Conservation (phyloP, 2,329 filamentous ascomycete genomes). For the Fusarium xyrophilum region DNA sequence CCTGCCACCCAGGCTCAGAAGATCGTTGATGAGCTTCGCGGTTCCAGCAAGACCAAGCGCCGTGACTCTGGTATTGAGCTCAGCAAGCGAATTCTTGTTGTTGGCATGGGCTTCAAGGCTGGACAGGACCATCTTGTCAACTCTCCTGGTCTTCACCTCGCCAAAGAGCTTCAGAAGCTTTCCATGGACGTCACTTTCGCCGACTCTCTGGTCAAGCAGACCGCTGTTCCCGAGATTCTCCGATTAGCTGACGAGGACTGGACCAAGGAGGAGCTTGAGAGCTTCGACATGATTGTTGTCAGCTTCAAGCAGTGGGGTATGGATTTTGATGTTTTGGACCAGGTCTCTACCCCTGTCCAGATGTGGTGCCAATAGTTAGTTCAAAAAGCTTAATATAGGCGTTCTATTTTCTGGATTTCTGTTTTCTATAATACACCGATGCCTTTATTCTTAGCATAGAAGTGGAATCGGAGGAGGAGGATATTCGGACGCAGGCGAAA, state of each 20-base stretch:
- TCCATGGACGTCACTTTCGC: slow-evolving; percentile 29
- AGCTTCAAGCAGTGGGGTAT: slow-evolving; percentile 22
- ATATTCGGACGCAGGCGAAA: neutral
- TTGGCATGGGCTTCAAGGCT: slow-evolving; percentile 35
- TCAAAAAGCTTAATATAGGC: neutral
- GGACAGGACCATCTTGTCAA: slow-evolving; percentile 36
- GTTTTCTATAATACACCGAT: neutral
- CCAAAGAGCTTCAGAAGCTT: slow-evolving; percentile 20
- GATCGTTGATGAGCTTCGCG: slow-evolving; percentile 1
- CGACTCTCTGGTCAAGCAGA: slow-evolving; percentile 30
- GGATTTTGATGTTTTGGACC: slow-evolving; percentile 22
- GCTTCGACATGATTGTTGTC: slow-evolving; percentile 33
- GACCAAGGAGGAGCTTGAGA: slow-evolving; percentile 21
- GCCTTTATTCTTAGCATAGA: neutral
- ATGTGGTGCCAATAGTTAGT: slow-evolving; percentile 21
- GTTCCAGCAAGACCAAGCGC: neutral
- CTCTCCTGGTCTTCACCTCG: slow-evolving; percentile 28
- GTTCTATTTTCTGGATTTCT: neutral
- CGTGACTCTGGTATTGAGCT: slow-evolving; percentile 20
- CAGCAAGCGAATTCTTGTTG: slow-evolving; percentile 23
- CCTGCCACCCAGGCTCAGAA: slow-evolving; percentile 39
- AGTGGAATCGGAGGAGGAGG: too few species aligned
- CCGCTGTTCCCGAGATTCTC: slow-evolving; percentile 20
- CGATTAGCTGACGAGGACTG: slow-evolving; percentile 25
- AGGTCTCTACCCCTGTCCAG: slow-evolving; percentile 14